Evolutionary conservation across 2,329 filamentous ascomycete genomes (phyloP).

Genomic region (Ophiosphaerella korrae): DNA sequence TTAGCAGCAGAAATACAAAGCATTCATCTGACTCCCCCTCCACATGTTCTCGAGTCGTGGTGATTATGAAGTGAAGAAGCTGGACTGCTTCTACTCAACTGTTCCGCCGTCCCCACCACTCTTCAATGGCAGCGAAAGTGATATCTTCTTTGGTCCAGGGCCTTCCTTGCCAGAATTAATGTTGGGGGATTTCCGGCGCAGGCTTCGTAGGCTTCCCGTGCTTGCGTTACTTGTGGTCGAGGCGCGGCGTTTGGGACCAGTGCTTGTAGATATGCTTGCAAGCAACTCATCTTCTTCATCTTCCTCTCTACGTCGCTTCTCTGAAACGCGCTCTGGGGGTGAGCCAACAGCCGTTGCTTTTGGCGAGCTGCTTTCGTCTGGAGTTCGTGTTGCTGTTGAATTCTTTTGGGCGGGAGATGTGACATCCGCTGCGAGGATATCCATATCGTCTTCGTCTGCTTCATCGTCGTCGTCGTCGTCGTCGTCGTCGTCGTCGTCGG

Average conservation of each 20-base stretch:
- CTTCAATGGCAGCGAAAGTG: slow-evolving; percentile 48
- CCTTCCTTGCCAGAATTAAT: slow-evolving; percentile 52
- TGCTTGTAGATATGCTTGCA: slow-evolving; percentile 71
- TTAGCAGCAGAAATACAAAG: slow-evolving; percentile 31
- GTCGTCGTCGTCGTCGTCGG: slow-evolving; percentile 83
- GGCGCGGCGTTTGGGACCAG: slow-evolving; percentile 52
- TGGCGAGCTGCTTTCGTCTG: slow-evolving; percentile 29
- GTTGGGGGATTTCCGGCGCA: slow-evolving; percentile 51
- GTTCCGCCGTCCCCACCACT: slow-evolving; percentile 40
- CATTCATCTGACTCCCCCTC: slow-evolving; percentile 7
- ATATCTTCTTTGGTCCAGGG: slow-evolving; percentile 48
- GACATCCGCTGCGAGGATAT: slow-evolving; percentile 57
- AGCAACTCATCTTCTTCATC: slow-evolving; percentile 86
- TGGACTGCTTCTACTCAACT: slow-evolving; percentile 28
- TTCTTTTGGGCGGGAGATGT: slow-evolving; percentile 39
- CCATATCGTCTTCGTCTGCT: slow-evolving; percentile 63
- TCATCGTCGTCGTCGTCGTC: slow-evolving; percentile 78
- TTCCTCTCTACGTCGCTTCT: slow-evolving; percentile 90
- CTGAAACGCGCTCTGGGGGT: slow-evolving; percentile 76
- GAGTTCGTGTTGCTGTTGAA: slow-evolving; percentile 26
- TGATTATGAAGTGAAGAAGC: not conserved
- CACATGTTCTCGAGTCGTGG: slow-evolving; percentile 11
- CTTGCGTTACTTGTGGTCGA: slow-evolving; percentile 42
- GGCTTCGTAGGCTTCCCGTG: slow-evolving; percentile 39
- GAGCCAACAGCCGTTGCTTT: slow-evolving; percentile 27